phyloP scores from a whole-genome alignment of 495 filamentous ascomycete species.

The Aspergillus saccharolyticus region DNA sequence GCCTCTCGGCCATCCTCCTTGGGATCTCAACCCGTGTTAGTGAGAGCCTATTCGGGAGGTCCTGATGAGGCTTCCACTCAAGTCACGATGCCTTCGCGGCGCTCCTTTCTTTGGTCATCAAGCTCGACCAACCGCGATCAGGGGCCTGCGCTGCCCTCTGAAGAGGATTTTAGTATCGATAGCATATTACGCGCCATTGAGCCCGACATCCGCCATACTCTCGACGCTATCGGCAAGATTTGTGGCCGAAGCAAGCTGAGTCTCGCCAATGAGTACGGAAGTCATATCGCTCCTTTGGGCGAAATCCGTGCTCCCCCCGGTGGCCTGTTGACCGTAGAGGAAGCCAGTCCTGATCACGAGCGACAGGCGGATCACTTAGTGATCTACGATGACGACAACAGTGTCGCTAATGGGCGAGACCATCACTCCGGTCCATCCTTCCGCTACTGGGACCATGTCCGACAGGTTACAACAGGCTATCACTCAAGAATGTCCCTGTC shows the following conservation, averaged over 20 bases:
- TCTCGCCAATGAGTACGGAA: constrained; percentile 58
- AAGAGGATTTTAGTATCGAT: constrained; percentile 55
- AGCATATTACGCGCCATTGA: constrained; percentile 55
- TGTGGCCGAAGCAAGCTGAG: constrained; percentile 57
- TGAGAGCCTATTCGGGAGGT: constrained; percentile 40
- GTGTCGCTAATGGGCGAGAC: constrained; percentile 24
- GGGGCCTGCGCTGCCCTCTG: constrained; percentile 38
- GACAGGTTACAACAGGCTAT: constrained; percentile 8
- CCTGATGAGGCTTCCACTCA: constrained; percentile 19
- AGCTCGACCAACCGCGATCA: constrained; percentile 15
- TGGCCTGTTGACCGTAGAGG: constrained; percentile 38
- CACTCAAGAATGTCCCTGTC: constrained; percentile 12
- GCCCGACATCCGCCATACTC: constrained; percentile 50
- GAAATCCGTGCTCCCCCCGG: constrained; percentile 44
- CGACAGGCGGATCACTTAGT: constrained; percentile 28
- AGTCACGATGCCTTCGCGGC: constrained; percentile 33
- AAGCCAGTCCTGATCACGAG: constrained; percentile 35
- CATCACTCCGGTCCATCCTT: constrained; percentile 29
- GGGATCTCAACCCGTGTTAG: constrained; percentile 41
- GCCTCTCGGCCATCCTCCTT: constrained; percentile 21
- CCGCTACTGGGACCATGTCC: constrained; percentile 23
- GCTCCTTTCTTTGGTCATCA: constrained; percentile 27
- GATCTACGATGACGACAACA: constrained; percentile 36
- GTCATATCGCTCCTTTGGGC: constrained; percentile 57
- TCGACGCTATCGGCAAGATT: constrained; percentile 61